Evolutionary conservation across 2,329 filamentous ascomycete species (phyloP).

Genomic region (Colletotrichum sp.): DNA sequence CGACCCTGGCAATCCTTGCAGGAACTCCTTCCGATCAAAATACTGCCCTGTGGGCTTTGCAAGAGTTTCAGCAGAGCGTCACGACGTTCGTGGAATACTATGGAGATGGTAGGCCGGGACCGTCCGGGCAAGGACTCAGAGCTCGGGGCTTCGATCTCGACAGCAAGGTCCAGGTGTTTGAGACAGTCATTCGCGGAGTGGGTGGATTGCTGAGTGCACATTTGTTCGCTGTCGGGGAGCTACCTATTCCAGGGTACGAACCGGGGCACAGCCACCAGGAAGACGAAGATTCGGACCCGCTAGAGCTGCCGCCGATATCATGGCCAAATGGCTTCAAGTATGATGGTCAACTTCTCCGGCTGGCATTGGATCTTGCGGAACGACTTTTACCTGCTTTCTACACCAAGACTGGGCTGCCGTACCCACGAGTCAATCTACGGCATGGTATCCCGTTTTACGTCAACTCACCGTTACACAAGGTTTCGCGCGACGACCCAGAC

Average conservation of each 20-base stretch:
- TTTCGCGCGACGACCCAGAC: constrained; percentile 46
- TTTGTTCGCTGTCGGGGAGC: constrained; percentile 86
- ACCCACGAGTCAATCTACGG: constrained; percentile 90
- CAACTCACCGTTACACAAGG: constrained; percentile 79
- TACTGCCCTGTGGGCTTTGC: constrained; percentile 65
- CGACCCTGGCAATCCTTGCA: constrained; percentile 90
- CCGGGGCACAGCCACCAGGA: constrained; percentile 43
- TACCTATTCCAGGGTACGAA: constrained; percentile 83
- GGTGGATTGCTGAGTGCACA: constrained; percentile 93
- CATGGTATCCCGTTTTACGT: constrained; percentile 91
- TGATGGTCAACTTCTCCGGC: constrained; percentile 86
- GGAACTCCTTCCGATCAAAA: constrained; percentile 67
- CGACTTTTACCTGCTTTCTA: constrained; percentile 91
- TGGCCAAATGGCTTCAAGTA: constrained; percentile 81
- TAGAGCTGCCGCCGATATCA: constrained; percentile 60
- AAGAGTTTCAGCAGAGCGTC: constrained; percentile 82
- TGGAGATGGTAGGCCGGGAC: constrained; percentile 78
- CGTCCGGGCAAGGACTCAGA: constrained; percentile 72
- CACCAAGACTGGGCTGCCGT: constrained; percentile 88
- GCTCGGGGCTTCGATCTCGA: constrained; percentile 90
- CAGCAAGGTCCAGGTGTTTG: constrained; percentile 98
- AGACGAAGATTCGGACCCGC: constrained; percentile 39
- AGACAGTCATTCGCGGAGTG: constrained; percentile 93
- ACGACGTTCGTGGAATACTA: constrained; percentile 79
- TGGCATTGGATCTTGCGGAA: constrained; percentile 84